phyloP scores from a whole-genome alignment of 2,329 filamentous ascomycete genomes.

The Ophiocordyceps polyrhachis-furcata region DNA sequence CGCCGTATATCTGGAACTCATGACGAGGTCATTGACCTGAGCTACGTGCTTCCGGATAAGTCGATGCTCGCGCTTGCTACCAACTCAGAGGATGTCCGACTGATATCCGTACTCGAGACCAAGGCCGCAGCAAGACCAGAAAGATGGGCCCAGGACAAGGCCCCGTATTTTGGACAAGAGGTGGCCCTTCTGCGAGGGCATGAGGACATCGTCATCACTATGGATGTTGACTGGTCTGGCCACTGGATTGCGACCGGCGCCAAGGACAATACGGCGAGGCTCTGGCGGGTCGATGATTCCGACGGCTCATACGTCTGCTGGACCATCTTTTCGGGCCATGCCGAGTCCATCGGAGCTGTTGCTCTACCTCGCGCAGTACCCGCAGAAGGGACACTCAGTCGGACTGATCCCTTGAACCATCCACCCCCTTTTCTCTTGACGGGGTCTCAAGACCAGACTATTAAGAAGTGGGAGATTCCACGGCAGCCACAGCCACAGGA shows the following conservation, averaged over 20 bases:
- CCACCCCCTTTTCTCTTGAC: constrained; percentile 76
- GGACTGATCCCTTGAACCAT: constrained; percentile 54
- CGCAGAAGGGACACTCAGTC: constrained; percentile 42
- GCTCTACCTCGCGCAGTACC: constrained; percentile 58
- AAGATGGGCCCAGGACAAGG: constrained; percentile 9
- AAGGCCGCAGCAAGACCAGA: constrained; percentile 6
- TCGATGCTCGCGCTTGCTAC: constrained; percentile 80
- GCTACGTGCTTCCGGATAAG: constrained; percentile 62
- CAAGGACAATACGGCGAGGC: constrained; percentile 84
- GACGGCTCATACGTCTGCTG: constrained; percentile 63
- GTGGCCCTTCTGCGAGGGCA: constrained; percentile 75
- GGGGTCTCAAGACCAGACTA: constrained; percentile 84
- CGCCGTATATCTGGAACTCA: constrained; percentile 86
- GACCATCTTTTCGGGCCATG: constrained; percentile 73
- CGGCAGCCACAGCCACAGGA: constrained; percentile 25
- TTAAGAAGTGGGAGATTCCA: constrained; percentile 83
- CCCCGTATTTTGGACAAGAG: constrained; percentile 72
- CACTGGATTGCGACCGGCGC: constrained; percentile 92
- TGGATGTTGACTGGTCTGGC: constrained; percentile 92
- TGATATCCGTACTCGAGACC: constrained; percentile 50
- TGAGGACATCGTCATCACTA: constrained; percentile 84
- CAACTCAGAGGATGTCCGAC: constrained; percentile 81
- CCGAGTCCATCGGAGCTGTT: constrained; percentile 83
- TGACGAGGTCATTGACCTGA: constrained; percentile 92
- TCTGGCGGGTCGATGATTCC: constrained; percentile 72